These are phyloP conservation scores for Heritiera littoralis DNA, from an alignment of 345 rosid genomes.

Conservation along the genomic window DNA sequence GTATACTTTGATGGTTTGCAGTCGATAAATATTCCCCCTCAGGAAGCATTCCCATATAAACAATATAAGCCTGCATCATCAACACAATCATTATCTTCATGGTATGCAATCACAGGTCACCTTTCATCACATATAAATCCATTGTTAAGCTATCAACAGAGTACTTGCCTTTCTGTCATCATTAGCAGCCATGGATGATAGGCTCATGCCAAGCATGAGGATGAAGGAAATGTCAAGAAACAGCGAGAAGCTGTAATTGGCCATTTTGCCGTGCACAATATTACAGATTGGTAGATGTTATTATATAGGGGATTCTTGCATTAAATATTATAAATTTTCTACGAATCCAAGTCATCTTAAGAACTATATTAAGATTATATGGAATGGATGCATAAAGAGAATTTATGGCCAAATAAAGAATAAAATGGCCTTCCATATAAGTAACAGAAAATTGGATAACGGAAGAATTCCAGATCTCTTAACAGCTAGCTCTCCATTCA, in stretches of 20 bases:
- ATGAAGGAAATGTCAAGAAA: not conserved
- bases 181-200: not conserved
- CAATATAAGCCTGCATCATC: conserved; percentile 37
- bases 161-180: conserved; percentile 2
- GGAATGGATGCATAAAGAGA: too few species aligned
- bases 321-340: too few species aligned
- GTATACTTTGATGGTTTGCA: conserved; percentile 38
- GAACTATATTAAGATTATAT: too few species aligned
- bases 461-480: too few species aligned
- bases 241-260: not conserved
- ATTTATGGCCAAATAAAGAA: too few species aligned
- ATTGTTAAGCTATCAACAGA: not conserved
- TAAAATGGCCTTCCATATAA: too few species aligned
- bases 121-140: not conserved
- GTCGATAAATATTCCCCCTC: conserved; percentile 24
- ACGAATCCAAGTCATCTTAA: too few species aligned
- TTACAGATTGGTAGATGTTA: not conserved
- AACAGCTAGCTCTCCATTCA: too few species aligned
- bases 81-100: not conserved
- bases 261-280: not conserved
- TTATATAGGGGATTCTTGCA: not conserved
- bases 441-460: too few species aligned
- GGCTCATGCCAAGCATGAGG: not conserved
- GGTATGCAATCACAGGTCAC: not conserved
- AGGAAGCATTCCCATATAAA: conserved; percentile 47